These are phyloP conservation scores for Geotrichum candidum DNA, from an alignment of 1,139 yeast genomes.

Conservation along the genomic window DNA sequence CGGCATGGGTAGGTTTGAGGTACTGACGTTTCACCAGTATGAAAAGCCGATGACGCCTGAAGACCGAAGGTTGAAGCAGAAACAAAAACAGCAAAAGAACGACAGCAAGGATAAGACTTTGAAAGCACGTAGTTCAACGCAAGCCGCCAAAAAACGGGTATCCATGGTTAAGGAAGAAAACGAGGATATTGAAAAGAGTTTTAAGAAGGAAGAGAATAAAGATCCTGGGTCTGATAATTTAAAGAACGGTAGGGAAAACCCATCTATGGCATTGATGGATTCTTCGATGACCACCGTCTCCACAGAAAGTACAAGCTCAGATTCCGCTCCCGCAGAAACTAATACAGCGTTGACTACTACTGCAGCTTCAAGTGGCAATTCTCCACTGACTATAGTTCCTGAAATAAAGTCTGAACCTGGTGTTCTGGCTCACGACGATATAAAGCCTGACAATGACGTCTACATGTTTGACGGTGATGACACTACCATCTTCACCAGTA, in stretches of 20 bases:
- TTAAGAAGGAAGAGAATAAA: not conserved
- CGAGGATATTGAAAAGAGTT: conserved; percentile 4
- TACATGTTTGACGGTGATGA: conserved; percentile 9
- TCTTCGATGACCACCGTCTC: not conserved
- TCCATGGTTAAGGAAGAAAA: conserved; percentile 17
- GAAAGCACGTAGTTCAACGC: not conserved
- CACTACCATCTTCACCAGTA: conserved; percentile 7
- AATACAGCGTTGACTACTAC: not conserved
- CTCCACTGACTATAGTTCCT: not conserved
- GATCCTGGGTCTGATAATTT: not conserved
- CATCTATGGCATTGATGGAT: not conserved
- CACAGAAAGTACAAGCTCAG: not conserved
- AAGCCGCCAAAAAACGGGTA: conserved; percentile 2
- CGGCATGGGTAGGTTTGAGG: conserved; percentile 18
- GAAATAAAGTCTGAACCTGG: not conserved
- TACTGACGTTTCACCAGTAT: conserved; percentile 18
- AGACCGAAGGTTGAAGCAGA: conserved; percentile 11
- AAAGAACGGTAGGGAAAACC: not conserved
- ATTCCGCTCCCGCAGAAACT: not conserved
- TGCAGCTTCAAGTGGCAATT: not conserved
- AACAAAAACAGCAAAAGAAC: conserved; percentile 3
- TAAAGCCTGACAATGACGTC: not conserved
- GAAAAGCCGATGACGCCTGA: conserved; percentile 16
- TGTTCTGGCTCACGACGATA: not conserved
- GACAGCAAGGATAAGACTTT: not conserved